Percentiles rank a stretch among this genome's conserved stretches.
phyloP scores from a whole-genome alignment of 2,329 filamentous ascomycete species.

The Escovopsis sp. region DNA sequence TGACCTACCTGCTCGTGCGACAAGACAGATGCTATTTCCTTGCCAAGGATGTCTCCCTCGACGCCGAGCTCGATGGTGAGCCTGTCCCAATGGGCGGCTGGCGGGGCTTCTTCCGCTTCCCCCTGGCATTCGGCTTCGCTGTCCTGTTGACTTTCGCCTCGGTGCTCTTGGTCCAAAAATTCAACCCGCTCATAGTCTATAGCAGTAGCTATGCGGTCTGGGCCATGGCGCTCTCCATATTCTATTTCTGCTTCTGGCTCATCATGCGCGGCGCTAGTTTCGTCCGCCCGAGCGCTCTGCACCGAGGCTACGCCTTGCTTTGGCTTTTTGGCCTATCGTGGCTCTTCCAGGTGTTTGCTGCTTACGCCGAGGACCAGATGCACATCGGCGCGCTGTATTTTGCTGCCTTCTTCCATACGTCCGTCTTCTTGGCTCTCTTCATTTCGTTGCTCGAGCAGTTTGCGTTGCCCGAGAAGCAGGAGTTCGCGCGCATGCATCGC shows the following conservation, averaged over 20 bases:
- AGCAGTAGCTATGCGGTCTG: conserved; percentile 78
- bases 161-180: conserved; percentile 60
- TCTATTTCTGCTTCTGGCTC: conserved; percentile 72
- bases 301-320: conserved; percentile 63
- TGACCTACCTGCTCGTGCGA: conserved; percentile 54
- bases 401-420: conserved; percentile 64
- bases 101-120: conserved; percentile 74
- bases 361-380: conserved; percentile 62
- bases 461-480: conserved; percentile 54
- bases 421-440: conserved; percentile 57
- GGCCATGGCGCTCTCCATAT: conserved; percentile 73
- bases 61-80: conserved; percentile 43
- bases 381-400: conserved; percentile 66
- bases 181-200: conserved; percentile 86
- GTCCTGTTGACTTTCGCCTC: conserved; percentile 55
- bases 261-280: conserved; percentile 65
- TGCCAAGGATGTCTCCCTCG: conserved; percentile 41
- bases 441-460: conserved; percentile 72
- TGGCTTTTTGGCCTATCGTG: conserved; percentile 75
- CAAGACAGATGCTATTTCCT: conserved; percentile 84
- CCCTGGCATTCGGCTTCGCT: conserved; percentile 56
- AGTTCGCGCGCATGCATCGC: conserved; percentile 44
- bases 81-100: conserved; percentile 55
- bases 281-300: conserved; percentile 71
- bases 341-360: conserved; percentile 53